Base-by-base conservation (phyloP, 2,329 filamentous ascomycete species). In the Hirsutella minnesotensis region DNA sequence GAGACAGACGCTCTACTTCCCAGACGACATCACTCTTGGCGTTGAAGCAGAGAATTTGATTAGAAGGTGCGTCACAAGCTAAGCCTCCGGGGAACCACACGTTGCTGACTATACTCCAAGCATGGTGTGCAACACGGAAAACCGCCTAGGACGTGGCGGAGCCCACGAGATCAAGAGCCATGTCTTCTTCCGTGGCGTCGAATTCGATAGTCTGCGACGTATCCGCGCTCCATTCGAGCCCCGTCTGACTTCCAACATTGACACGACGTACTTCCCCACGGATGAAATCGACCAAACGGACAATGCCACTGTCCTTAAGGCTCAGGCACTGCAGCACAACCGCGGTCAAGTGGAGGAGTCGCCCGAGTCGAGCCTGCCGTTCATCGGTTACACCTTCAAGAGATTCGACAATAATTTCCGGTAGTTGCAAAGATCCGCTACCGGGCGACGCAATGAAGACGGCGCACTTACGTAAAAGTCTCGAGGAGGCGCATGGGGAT, bases 241-340 rank as follows among this genome's bases (percentile, higher is more conserved):
- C 3, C 87, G 88, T 57, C 72, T 98, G 50, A 84, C 85, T 47
- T 94, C 87, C 49, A 92, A 92, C 62, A 84, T 95, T 55, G 92
- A 98, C 60, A 95, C 92, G 18, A 90, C 89, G 38, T 96, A 98
- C 72, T 98, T 98, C 79, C 92, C 92, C 9, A 95, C 88, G 41
- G 92, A 98, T 59, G 92, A 98, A 65, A 95, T 98, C 58, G 88
- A 94, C 55, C 90, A 96, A 69, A 90, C 88, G 43, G 89, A 95
- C 62, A 95, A 88, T 50, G 87, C 85, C 44, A 92, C 88, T 20
- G 75, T 86, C 51, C 76, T 95, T 56, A 85, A 87, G 60, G 86
- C 86, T 18, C 86, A 94, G 63, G 86, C 86, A 40, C 75, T 83
- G 49, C 81, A 83, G 47, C 74, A 80, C 55, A 74, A 80, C 56